Percentiles rank a stretch among this genome's conserved stretches.
Conservation (phyloP, 495 filamentous ascomycete genomes). For the Thozetella sp. region DNA sequence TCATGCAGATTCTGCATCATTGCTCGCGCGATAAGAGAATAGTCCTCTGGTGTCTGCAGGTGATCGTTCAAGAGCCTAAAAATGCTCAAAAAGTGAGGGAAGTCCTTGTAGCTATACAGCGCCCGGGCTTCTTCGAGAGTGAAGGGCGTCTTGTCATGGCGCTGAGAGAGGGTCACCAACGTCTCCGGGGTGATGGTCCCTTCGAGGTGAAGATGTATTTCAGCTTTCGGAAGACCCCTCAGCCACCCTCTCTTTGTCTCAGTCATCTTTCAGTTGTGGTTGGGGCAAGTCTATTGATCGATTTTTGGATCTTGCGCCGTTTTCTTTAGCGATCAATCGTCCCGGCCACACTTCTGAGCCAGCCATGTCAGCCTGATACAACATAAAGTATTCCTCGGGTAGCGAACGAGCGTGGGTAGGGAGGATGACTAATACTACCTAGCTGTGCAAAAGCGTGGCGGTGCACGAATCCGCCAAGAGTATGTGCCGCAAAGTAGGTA, state of each 20-base stretch:
- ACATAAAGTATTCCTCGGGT: too few relatives aligned
- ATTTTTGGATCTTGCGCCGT: too few relatives aligned
- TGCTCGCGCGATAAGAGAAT: neutral
- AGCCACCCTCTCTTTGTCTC: neutral
- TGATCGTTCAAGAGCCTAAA: neutral
- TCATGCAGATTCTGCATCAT: neutral
- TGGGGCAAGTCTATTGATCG: too few relatives aligned
- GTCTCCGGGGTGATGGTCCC: neutral
- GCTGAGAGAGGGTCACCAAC: neutral
- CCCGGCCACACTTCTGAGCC: too few relatives aligned
- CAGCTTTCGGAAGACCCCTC: neutral
- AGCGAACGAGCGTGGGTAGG: too few relatives aligned
- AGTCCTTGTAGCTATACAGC: neutral
- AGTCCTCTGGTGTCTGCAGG: neutral
- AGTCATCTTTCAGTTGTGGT: neutral
- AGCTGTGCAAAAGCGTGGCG: too few relatives aligned
- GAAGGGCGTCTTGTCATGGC: neutral
- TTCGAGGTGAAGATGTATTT: neutral
- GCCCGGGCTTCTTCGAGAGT: neutral
- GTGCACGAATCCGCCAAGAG: too few relatives aligned
- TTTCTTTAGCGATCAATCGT: too few relatives aligned
- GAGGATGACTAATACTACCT: too few relatives aligned
- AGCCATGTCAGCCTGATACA: too few relatives aligned
- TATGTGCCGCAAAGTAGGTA: too few relatives aligned
- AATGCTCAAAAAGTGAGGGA: neutral